Evolutionary conservation across 768 basidiomycete genomes (phyloP).

Genomic region (Collybia nuda): DNA sequence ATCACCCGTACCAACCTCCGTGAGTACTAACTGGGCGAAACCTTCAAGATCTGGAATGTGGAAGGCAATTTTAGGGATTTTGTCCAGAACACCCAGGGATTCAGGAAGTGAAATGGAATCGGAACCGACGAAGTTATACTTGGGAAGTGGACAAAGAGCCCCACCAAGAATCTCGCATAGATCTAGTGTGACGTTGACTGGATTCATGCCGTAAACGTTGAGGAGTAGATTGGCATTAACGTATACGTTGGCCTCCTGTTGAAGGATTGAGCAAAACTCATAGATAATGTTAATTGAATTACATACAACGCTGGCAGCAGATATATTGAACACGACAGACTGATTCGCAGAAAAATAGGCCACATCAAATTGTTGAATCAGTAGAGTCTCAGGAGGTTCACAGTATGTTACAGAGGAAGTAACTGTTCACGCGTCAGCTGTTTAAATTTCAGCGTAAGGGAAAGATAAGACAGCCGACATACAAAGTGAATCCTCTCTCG

Average conservation of each 20-base stretch:
- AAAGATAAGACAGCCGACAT: constrained; percentile 26
- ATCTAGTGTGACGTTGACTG: constrained; percentile 83
- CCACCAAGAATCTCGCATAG: constrained; percentile 79
- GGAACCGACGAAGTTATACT: constrained; percentile 86
- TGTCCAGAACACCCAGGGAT: constrained; percentile 50
- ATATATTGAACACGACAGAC: constrained; percentile 82
- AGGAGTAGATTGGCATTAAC: constrained; percentile 81
- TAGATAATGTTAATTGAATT: not conserved
- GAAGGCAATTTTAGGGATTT: constrained; percentile 81
- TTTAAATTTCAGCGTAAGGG: constrained; percentile 4
- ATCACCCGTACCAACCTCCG: constrained; percentile 63
- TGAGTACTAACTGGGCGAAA: constrained; percentile 77
- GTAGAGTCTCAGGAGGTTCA: constrained; percentile 73
- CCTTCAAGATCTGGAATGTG: constrained; percentile 90
- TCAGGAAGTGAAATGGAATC: constrained; percentile 66
- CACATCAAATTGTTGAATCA: constrained; percentile 77
- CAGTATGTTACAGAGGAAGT: constrained; percentile 90
- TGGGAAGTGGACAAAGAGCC: constrained; percentile 78
- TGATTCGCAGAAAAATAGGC: constrained; percentile 68
- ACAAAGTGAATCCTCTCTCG: constrained; percentile 63
- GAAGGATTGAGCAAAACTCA: no score
- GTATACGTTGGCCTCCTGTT: constrained; percentile 70
- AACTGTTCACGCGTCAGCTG: constrained; percentile 41
- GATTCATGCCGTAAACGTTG: constrained; percentile 85
- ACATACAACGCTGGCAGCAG: constrained; percentile 84